Evolutionary conservation across 169 alveolate genomes (phyloP).

Genomic region (Plasmodium chabaudi): DNA sequence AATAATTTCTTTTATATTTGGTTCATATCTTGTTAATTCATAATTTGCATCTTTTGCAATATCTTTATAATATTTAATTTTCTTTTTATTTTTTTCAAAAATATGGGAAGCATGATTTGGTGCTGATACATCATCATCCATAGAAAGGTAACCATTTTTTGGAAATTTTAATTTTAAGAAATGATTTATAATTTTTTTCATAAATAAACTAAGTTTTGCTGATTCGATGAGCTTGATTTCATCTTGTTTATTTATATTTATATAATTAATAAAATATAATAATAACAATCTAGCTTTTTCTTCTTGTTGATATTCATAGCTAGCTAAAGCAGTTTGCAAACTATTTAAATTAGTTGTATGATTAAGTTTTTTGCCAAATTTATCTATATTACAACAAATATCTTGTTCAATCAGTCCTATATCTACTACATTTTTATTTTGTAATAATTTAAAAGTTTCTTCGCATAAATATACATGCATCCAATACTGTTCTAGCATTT

Average conservation of each 20-base stretch:
- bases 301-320: slow-evolving; percentile 38
- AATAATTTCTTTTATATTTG: slow-evolving; percentile 68
- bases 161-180: slow-evolving; percentile 34
- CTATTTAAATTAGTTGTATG: slow-evolving; percentile 60
- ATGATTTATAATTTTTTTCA: slow-evolving; percentile 58
- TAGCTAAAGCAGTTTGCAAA: slow-evolving; percentile 41
- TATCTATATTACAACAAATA: slow-evolving; percentile 84
- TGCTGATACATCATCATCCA: not conserved
- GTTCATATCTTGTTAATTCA: slow-evolving; percentile 63
- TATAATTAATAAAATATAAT: slow-evolving; percentile 34
- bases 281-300: slow-evolving; percentile 60
- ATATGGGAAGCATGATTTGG: not conserved
- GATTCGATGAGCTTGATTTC: slow-evolving; percentile 72
- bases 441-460: slow-evolving; percentile 79
- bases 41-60: slow-evolving; percentile 42
- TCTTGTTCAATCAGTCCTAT: slow-evolving; percentile 85
- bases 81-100: slow-evolving; percentile 38
- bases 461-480: slow-evolving; percentile 84
- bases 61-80: slow-evolving; percentile 37
- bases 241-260: slow-evolving; percentile 11
- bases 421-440: slow-evolving; percentile 75
- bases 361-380: slow-evolving; percentile 80
- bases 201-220: slow-evolving; percentile 79
- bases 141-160: not conserved
- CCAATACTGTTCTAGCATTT: slow-evolving; percentile 87